Evolutionary conservation across 202 grass and related monocot genomes (phyloP).

Genomic region (Eragrostis tef): DNA sequence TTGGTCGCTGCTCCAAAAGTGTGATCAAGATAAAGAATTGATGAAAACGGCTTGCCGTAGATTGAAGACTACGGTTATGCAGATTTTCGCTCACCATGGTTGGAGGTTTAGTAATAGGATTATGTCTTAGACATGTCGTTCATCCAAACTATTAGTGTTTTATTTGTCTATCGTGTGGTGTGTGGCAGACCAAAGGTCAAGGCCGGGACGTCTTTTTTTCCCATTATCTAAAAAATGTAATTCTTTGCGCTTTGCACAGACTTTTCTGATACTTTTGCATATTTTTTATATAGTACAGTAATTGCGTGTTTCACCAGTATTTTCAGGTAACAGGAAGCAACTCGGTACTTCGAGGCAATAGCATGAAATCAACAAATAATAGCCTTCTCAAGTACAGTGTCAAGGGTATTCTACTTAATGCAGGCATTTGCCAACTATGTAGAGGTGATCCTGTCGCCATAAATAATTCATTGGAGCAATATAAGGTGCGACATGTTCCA

Average conservation of each 20-base stretch:
- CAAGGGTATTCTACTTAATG: slow-evolving; percentile 81
- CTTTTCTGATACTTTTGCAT: neutral
- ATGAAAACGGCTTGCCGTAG: too few species aligned
- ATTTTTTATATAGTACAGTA: neutral
- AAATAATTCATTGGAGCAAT: slow-evolving; percentile 70
- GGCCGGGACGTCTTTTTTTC: too few species aligned
- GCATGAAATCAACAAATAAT: slow-evolving; percentile 66
- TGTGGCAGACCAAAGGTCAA: too few species aligned
- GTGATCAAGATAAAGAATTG: too few species aligned
- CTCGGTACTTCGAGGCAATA: slow-evolving; percentile 69
- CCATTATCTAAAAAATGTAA: too few species aligned
- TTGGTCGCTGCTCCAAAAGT: too few species aligned
- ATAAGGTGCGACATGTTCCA: slow-evolving; percentile 62
- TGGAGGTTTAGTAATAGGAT: too few species aligned
- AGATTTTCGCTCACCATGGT: too few species aligned
- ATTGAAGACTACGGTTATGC: too few species aligned
- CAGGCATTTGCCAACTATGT: slow-evolving; percentile 85
- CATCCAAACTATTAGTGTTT: too few species aligned
- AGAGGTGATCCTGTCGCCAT: slow-evolving; percentile 78
- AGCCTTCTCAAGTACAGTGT: slow-evolving; percentile 80
- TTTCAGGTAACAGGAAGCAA: slow-evolving; percentile 79
- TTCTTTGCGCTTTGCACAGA: slow-evolving; percentile 15
- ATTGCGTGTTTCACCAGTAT: slow-evolving; percentile 20
- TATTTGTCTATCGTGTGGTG: too few species aligned
- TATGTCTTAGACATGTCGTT: too few species aligned